Conservation (phyloP, 495 filamentous ascomycete species). For the Penicillium goetzii region DNA sequence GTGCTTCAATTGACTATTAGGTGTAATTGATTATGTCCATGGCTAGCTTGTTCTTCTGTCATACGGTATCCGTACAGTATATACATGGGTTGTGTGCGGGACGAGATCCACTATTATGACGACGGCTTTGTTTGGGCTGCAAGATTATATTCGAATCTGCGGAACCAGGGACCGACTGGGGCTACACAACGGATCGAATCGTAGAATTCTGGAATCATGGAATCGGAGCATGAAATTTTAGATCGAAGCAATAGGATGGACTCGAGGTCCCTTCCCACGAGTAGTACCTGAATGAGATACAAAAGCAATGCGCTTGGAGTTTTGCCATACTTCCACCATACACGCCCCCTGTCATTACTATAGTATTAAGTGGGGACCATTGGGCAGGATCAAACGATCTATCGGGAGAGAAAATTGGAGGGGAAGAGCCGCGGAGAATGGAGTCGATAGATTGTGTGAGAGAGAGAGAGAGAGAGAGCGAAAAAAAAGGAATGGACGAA, state of each 20-base stretch:
- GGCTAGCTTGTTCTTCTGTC: neutral
- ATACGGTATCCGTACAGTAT: neutral
- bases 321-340: neutral
- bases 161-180: neutral
- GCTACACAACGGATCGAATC: neutral
- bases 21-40: neutral
- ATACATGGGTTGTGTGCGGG: neutral
- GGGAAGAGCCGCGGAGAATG: neutral
- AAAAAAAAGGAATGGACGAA: neutral
- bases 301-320: neutral
- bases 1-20: neutral
- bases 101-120: conserved; percentile 26
- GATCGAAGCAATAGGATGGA: neutral
- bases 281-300: neutral
- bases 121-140: conserved; percentile 7
- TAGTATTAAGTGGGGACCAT: neutral
- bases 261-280: neutral
- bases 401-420: neutral
- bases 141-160: neutral
- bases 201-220: neutral
- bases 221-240: neutral
- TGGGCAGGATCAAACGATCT: conserved; percentile 1
- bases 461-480: neutral
- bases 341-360: conserved; percentile 1
- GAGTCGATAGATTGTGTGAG: neutral